Conservation (phyloP, 805 yeast genomes). For the Brettanomyces naardenensis region DNA sequence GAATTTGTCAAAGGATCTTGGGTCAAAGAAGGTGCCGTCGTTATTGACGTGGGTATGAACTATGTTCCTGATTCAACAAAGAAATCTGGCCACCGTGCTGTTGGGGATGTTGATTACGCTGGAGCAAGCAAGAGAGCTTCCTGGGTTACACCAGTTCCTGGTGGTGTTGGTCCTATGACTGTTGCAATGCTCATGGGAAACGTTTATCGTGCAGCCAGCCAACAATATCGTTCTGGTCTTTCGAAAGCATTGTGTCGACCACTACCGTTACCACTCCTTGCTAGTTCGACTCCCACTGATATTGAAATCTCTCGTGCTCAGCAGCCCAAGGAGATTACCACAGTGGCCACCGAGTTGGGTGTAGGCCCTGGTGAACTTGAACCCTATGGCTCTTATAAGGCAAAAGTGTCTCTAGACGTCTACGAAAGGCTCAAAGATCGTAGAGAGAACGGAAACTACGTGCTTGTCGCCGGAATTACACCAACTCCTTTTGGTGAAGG, state of each 20-base stretch:
- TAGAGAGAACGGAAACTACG: constrained; percentile 59
- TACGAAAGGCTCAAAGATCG: constrained; percentile 53
- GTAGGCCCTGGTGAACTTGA: constrained; percentile 62
- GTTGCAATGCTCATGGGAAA: constrained; percentile 75
- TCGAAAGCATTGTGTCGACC: constrained; percentile 38
- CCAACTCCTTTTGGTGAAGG: constrained; percentile 87
- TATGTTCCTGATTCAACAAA: constrained; percentile 57
- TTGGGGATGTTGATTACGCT: constrained; percentile 71
- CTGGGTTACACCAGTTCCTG: constrained; percentile 80
- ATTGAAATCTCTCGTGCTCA: constrained; percentile 72
- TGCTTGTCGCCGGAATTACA: constrained; percentile 75
- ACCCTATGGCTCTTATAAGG: constrained; percentile 69
- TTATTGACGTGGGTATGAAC: constrained; percentile 81
- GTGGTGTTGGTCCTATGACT: constrained; percentile 92
- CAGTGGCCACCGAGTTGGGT: constrained; percentile 64
- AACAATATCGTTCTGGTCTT: constrained; percentile 19
- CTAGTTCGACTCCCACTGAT: constrained; percentile 73
- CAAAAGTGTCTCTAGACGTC: constrained; percentile 60
- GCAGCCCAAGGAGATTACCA: constrained; percentile 59
- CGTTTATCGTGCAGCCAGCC: constrained; percentile 61
- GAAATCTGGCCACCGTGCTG: constrained; percentile 64
- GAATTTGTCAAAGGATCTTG: constrained; percentile 67
- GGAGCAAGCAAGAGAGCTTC: constrained; percentile 48
- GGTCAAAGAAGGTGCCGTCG: constrained; percentile 60
- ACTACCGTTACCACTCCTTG: constrained; percentile 41